Evolutionary conservation across 2,329 filamentous ascomycete genomes (phyloP), one percentile per base, ranked within the genome.

Genomic region (Penicillium sp.): DNA sequence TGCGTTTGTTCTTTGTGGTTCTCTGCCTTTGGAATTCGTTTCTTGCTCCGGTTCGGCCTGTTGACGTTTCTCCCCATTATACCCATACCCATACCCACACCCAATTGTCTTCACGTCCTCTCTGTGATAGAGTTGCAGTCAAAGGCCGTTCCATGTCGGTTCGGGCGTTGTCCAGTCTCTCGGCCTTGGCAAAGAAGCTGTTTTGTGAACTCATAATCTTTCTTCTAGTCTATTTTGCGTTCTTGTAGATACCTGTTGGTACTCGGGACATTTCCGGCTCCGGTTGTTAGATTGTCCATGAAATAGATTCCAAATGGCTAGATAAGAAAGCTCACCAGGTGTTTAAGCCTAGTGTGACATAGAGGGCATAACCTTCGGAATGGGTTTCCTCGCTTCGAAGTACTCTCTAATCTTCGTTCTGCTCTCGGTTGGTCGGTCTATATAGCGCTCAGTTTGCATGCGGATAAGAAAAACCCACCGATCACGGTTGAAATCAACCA

Each of bases 121-220:
- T 61, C 46, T 28, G 35, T 45, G 22, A 60, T 62, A 64, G 62
- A 64, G 33, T 56, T 59, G 8, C 22, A 52, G 42, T n/a, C 40
- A 37, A 54, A 43, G 52, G 52, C 52, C 25, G 26, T 56, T 56
- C 40, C 55, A 57, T 54, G 53, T 56, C 56, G 25, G 55, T 49
- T 6, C 16, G 43, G 61, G 46, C 52, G 46, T 60, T 56, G 33
- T 56, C 28, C 16, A 38, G 45, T 60, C 45, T 14, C 26, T 16
- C 25, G 8, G 14, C 28, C n/a, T 51, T 35, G n/a, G n/a, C n/a
- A 22, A 13, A 11, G n/a, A 51, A 35, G 7, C 8, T 3, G 7
- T 19, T 11, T 45, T 25, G 14, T 16, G 11, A 33, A 57, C 51
- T 25, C 25, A 57, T n/a, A 16, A 33, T 22, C 14, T 19, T 35